Conservation (phyloP, 2,329 filamentous ascomycete species). For the Aaosphaeria arxii region DNA sequence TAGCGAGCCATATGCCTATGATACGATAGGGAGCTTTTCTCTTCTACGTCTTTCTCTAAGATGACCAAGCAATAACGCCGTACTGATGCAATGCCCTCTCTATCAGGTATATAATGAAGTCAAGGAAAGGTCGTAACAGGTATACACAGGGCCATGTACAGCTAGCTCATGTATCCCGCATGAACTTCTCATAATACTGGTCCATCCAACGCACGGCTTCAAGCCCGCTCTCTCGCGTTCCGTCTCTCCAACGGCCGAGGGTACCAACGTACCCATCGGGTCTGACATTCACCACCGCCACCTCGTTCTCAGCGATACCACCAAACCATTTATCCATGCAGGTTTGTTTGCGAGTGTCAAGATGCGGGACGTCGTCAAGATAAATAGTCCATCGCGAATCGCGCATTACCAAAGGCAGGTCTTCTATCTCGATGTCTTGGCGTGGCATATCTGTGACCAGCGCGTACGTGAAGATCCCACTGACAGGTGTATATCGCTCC, state of each 20-base stretch:
- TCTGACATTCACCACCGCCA: constrained; percentile 65
- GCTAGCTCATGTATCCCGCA: constrained; percentile 23
- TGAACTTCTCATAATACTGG: constrained; percentile 49
- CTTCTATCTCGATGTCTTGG: constrained; percentile 61
- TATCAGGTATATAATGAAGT: too few relatives aligned
- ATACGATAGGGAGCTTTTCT: too few relatives aligned
- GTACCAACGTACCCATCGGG: constrained; percentile 73
- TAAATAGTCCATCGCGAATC: constrained; percentile 71
- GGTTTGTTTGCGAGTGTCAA: constrained; percentile 48
- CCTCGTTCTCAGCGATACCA: constrained; percentile 53
- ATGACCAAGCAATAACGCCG: too few relatives aligned
- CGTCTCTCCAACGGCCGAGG: constrained; percentile 45
- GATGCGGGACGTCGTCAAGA: constrained; percentile 61
- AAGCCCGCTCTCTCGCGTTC: constrained; percentile 24
- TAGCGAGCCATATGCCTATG: too few relatives aligned
- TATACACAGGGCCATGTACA: too few relatives aligned
- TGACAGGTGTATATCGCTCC: constrained; percentile 66
- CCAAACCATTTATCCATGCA: constrained; percentile 71
- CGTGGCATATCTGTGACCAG: constrained; percentile 64
- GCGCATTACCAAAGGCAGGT: constrained; percentile 61
- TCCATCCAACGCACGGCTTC: constrained; percentile 48
- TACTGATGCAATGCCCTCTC: too few relatives aligned
- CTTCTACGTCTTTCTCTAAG: too few relatives aligned
- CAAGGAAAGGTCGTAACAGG: too few relatives aligned
- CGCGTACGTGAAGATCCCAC: constrained; percentile 65